Percentiles rank a stretch among this genome's conserved stretches.
Evolutionary conservation across 768 basidiomycete species (phyloP).

Genomic region (Plicaturopsis crispa): DNA sequence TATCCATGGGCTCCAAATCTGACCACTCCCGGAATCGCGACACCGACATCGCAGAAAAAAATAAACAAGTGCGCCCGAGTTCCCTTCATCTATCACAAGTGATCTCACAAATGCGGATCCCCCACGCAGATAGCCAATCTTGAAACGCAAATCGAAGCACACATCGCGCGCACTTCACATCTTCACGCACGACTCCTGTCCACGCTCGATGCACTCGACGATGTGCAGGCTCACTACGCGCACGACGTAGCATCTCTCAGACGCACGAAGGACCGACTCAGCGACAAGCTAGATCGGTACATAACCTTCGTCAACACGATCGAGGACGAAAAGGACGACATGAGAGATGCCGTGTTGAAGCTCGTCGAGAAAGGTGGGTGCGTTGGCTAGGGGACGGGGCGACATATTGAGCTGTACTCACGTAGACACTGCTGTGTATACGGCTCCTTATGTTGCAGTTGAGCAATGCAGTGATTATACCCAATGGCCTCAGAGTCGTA

Average conservation of each 20-base stretch:
- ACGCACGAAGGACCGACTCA: constrained; percentile 24
- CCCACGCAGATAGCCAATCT: constrained; percentile 21
- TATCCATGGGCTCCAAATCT: no score
- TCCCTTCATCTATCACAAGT: no score
- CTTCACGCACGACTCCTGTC: constrained; percentile 38
- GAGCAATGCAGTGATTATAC: constrained; percentile 36
- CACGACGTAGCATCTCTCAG: constrained; percentile 29
- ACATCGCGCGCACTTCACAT: constrained; percentile 31
- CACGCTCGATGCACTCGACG: constrained; percentile 44
- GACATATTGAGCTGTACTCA: constrained; percentile 1
- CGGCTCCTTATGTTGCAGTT: constrained; percentile 22
- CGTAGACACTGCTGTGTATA: constrained; percentile 2
- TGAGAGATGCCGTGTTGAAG: constrained; percentile 43
- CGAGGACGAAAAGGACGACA: constrained; percentile 44
- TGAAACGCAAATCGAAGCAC: constrained; percentile 24
- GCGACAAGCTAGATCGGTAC: constrained; percentile 30
- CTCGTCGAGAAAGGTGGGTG: constrained; percentile 55
- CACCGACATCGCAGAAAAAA: no score
- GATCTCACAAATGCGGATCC: no score
- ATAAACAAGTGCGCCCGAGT: no score
- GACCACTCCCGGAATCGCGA: no score
- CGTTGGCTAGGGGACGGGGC: not conserved
- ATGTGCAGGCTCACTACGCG: constrained; percentile 28
- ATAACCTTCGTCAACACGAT: constrained; percentile 20
- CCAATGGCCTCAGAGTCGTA: constrained; percentile 37